phyloP scores from a whole-genome alignment of 352 stramenopile genomes.

The Phytopythium mirpurense region DNA sequence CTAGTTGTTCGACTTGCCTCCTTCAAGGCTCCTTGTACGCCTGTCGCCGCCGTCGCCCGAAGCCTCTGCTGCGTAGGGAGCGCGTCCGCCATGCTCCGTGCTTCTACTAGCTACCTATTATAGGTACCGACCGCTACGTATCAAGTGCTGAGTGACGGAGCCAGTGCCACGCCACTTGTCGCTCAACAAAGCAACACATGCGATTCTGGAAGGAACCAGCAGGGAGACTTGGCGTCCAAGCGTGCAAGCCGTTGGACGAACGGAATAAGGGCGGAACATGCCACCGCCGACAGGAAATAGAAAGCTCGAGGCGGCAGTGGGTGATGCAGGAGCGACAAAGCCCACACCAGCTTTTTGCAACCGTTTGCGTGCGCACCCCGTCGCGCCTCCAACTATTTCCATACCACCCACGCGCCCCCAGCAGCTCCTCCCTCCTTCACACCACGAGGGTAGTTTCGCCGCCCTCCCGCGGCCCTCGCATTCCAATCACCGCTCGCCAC shows the following conservation, averaged over 20 bases:
- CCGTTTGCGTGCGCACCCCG: not conserved
- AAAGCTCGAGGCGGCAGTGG: too few relatives aligned
- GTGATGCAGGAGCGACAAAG: too few relatives aligned
- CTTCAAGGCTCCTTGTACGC: not conserved
- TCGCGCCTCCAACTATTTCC: not conserved
- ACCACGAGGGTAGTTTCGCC: conserved; percentile 1
- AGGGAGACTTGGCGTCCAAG: not conserved
- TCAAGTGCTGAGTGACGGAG: not conserved
- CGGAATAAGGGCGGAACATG: not conserved
- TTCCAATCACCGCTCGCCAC: not conserved
- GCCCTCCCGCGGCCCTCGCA: not conserved
- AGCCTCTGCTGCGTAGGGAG: not conserved
- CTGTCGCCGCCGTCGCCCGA: not conserved
- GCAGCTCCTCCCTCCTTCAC: too few relatives aligned
- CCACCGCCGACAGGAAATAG: not conserved
- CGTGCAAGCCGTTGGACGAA: not conserved
- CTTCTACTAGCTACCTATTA: too few relatives aligned
- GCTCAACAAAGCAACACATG: conserved; percentile 4
- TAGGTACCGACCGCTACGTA: too few relatives aligned
- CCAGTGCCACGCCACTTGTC: conserved; percentile 1
- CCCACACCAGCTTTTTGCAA: not conserved
- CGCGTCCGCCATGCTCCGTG: too few relatives aligned
- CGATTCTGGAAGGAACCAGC: not conserved
- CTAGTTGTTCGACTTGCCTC: not conserved
- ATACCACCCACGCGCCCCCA: not conserved